phyloP scores from a whole-genome alignment of 768 basidiomycete genomes.

The Leccinum fibrillosum region DNA sequence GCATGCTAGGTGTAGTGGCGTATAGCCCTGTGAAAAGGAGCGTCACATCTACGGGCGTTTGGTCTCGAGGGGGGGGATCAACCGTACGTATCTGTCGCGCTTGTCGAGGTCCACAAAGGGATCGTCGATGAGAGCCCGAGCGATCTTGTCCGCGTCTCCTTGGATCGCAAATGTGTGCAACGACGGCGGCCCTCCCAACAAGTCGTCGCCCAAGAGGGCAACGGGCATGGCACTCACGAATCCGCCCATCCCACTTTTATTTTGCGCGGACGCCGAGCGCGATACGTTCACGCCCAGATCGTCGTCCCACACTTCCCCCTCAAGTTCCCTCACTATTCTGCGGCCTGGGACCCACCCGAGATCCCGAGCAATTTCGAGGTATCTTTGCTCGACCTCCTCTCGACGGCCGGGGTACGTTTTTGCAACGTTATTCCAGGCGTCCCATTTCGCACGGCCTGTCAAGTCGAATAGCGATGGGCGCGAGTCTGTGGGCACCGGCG shows the following conservation, averaged over 20 bases:
- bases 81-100: constrained; percentile 70
- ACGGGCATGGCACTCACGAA: constrained; percentile 58
- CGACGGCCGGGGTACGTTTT: constrained; percentile 43
- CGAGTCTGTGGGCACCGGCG: constrained; percentile 48
- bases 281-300: constrained; percentile 31
- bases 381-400: constrained; percentile 56
- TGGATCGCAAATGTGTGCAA: constrained; percentile 64
- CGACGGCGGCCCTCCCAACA: constrained; percentile 36
- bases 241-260: constrained; percentile 47
- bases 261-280: constrained; percentile 19
- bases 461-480: constrained; percentile 79
- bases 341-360: constrained; percentile 63
- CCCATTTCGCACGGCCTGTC: constrained; percentile 82
- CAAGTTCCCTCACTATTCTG: constrained; percentile 1
- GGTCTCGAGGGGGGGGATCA: neutral
- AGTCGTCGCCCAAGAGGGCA: constrained; percentile 36
- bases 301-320: constrained; percentile 44
- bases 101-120: constrained; percentile 52
- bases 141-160: constrained; percentile 47
- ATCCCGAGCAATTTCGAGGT: constrained; percentile 62
- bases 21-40: constrained; percentile 64
- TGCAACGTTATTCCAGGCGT: constrained; percentile 64
- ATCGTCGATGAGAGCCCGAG: constrained; percentile 39
- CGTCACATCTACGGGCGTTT: constrained; percentile 2
- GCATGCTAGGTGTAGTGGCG: constrained; percentile 80